Percentiles rank a stretch among this genome's conserved stretches.
These are phyloP conservation scores for Berberis vulgaris DNA, from an alignment of 164 flowering plant genomes.

Conservation along the genomic window DNA sequence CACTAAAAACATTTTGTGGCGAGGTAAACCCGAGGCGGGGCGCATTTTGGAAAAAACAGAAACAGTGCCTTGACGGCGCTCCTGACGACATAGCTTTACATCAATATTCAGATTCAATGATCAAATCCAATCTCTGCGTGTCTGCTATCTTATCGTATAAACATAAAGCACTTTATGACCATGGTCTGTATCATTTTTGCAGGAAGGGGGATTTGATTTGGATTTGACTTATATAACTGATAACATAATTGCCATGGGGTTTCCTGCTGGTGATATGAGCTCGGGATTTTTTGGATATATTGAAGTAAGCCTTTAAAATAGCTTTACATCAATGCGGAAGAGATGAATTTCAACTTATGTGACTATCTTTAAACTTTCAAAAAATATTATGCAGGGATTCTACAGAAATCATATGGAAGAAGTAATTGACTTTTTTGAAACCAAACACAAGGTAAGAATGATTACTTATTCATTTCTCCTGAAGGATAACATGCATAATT, in stretches of 20 bases:
- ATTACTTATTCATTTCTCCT: background rate
- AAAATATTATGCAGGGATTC: slow-evolving; percentile 60
- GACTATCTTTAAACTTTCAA: background rate
- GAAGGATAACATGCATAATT: too few relatives aligned
- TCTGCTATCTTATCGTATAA: too few relatives aligned
- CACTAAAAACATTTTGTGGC: too few relatives aligned
- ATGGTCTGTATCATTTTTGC: slow-evolving; percentile 10
- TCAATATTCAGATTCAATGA: too few relatives aligned
- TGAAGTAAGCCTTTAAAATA: slow-evolving; percentile 41
- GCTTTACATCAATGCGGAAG: background rate
- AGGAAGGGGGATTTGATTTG: slow-evolving; percentile 99
- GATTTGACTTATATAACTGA: slow-evolving; percentile 99
- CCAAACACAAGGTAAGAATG: slow-evolving; percentile 75
- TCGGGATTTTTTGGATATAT: slow-evolving; percentile 97
- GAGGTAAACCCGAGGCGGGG: too few relatives aligned
- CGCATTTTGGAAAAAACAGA: too few relatives aligned
- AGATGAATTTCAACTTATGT: background rate
- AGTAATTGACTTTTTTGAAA: slow-evolving; percentile 93
- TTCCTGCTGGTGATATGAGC: slow-evolving; percentile 99
- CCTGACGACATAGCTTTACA: too few relatives aligned
- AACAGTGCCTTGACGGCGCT: too few relatives aligned
- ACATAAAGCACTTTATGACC: background rate
- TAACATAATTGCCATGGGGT: slow-evolving; percentile 98
- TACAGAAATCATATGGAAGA: slow-evolving; percentile 99
- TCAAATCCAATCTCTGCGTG: too few relatives aligned